phyloP scores from a whole-genome alignment of 2,329 filamentous ascomycete species.

The Pseudogymnoascus pannorum region DNA sequence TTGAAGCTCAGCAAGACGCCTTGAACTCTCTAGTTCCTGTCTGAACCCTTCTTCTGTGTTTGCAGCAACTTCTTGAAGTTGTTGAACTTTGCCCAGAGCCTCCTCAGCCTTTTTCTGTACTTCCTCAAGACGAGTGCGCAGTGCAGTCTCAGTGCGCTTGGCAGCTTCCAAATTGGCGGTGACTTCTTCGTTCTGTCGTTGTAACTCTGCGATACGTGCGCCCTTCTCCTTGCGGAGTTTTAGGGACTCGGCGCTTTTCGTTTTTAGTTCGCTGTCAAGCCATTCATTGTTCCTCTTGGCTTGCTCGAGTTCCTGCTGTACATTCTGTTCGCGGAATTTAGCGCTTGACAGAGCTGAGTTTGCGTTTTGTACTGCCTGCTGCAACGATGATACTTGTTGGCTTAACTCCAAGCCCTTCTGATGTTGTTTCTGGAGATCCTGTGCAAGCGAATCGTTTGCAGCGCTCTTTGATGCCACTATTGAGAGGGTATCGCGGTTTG shows the following conservation, averaged over 20 bases:
- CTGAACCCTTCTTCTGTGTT: conserved; percentile 80
- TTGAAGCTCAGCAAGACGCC: conserved; percentile 74
- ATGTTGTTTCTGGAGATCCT: conserved; percentile 82
- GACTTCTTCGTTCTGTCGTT: conserved; percentile 81
- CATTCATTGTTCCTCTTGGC: conserved; percentile 88
- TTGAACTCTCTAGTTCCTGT: conserved; percentile 75
- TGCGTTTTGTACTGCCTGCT: conserved; percentile 76
- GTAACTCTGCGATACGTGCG: conserved; percentile 77
- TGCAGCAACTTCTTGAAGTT: conserved; percentile 75
- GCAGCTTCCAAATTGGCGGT: conserved; percentile 69
- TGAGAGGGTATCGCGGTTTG: conserved; percentile 83
- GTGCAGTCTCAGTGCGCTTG: conserved; percentile 69
- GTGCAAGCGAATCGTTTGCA: conserved; percentile 76
- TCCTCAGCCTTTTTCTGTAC: conserved; percentile 84
- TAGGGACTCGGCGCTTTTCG: conserved; percentile 76
- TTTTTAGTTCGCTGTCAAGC: conserved; percentile 86
- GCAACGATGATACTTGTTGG: conserved; percentile 72
- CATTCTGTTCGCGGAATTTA: conserved; percentile 82
- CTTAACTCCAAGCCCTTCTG: conserved; percentile 78
- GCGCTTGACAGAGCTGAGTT: conserved; percentile 73
- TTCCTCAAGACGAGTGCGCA: conserved; percentile 75
- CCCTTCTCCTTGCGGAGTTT: conserved; percentile 95
- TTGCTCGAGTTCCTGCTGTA: conserved; percentile 85
- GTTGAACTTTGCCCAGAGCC: conserved; percentile 70
- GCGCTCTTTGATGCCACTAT: conserved; percentile 85